These are phyloP conservation scores for Hanseniaspora thailandica DNA, from an alignment of 805 yeast species.

Conservation along the genomic window DNA sequence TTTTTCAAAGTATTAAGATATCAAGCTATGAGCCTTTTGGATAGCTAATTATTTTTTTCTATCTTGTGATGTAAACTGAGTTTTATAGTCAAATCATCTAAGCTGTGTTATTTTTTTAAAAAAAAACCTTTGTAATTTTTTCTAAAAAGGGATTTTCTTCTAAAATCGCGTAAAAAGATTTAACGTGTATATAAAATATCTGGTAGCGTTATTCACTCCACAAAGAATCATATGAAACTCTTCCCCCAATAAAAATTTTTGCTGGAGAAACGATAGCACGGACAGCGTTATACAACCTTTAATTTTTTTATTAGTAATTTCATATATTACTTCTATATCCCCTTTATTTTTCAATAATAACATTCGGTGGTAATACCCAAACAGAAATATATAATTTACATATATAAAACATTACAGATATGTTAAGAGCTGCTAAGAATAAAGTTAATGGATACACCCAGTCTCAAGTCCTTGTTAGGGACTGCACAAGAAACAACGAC, in stretches of 20 bases:
- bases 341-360: not conserved
- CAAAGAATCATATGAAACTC: not conserved
- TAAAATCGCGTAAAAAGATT: too few species aligned
- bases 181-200: not conserved
- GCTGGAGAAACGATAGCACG: not conserved
- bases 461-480: conserved; percentile 78
- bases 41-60: too few species aligned
- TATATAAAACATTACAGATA: too few species aligned
- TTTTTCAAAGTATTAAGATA: not conserved
- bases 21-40: not conserved
- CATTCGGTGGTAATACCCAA: too few species aligned
- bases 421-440: conserved; percentile 76
- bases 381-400: conserved; percentile 41
- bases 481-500: conserved; percentile 75
- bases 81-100: not conserved
- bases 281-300: not conserved
- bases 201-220: not conserved
- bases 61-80: not conserved
- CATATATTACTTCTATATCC: not conserved
- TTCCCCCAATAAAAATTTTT: not conserved
- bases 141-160: too few species aligned
- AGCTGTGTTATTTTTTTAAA: not conserved
- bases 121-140: too few species aligned
- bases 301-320: too few species aligned
- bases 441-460: conserved; percentile 67